phyloP scores from a whole-genome alignment of 2,329 filamentous ascomycete species.

The Nigrospora osmanthi region DNA sequence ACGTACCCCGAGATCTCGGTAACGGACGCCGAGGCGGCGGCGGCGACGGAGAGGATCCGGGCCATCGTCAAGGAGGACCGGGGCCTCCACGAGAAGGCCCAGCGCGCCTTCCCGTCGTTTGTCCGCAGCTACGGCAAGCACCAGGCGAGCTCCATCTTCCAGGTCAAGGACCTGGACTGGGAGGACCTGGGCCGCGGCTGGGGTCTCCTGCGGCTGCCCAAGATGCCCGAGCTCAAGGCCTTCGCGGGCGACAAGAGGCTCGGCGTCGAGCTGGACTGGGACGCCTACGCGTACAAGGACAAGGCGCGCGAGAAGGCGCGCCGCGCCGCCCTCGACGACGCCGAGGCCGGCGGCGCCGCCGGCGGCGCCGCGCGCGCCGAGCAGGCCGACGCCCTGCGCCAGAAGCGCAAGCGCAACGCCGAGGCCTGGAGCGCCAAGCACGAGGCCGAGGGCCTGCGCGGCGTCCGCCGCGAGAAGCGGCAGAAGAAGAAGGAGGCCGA shows the following conservation, averaged over 20 bases:
- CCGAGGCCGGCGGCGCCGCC: slow-evolving; percentile 19
- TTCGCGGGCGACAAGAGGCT: slow-evolving; percentile 63
- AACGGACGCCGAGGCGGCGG: slow-evolving; percentile 52
- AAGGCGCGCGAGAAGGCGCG: slow-evolving; percentile 61
- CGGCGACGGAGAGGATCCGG: slow-evolving; percentile 53
- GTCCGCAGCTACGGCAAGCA: slow-evolving; percentile 88
- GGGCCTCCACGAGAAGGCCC: slow-evolving; percentile 74
- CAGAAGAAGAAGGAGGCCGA: slow-evolving; percentile 57
- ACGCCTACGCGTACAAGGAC: slow-evolving; percentile 63
- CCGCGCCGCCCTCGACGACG: slow-evolving; percentile 43
- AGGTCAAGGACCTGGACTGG: slow-evolving; percentile 77
- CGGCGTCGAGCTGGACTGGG: slow-evolving; percentile 58
- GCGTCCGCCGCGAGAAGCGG: slow-evolving; percentile 56
- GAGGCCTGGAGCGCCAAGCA: slow-evolving; percentile 67
- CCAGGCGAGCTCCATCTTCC: slow-evolving; percentile 85
- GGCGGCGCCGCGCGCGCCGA: slow-evolving; percentile 14
- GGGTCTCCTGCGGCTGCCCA: slow-evolving; percentile 79
- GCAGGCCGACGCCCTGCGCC: slow-evolving; percentile 13
- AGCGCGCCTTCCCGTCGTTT: slow-evolving; percentile 90
- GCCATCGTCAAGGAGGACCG: slow-evolving; percentile 42
- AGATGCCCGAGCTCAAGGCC: slow-evolving; percentile 82
- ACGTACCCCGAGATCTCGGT: slow-evolving; percentile 46
- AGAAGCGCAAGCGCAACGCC: slow-evolving; percentile 52
- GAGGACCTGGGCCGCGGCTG: slow-evolving; percentile 70
- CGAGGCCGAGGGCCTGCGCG: slow-evolving; percentile 56